Base-by-base conservation (phyloP, 495 filamentous ascomycete genomes). In the Cetradonia linearis region DNA sequence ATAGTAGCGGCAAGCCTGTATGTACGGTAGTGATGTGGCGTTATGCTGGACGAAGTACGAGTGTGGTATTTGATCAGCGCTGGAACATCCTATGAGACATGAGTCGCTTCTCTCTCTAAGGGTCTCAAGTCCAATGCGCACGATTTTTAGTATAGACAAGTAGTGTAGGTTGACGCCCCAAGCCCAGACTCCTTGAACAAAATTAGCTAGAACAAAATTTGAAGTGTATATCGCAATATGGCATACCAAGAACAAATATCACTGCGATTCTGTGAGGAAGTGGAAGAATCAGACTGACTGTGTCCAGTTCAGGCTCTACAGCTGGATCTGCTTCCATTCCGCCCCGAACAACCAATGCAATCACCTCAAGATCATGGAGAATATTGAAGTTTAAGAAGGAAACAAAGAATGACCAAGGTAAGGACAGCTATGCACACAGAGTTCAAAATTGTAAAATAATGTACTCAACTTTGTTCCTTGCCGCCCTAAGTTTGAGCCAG, bases 121-220 rank as follows among this genome's bases (percentile, higher is more conserved):
- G 23, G 16, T 33, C 25, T 47, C 44, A 25, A 47, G 33, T 58
- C 54, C 60, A 33, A 62, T 42, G 61, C 80, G 60, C 70, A 86
- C 85, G 74, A 96, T 91, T 68, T 84, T 83, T 63, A 81, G 72
- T 58, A 82, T 71, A 65, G 81, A 76, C 40, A 96, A 80, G 71
- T 86, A 91, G 55, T 95, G 88, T 25, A 95, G 80, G 73, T 93
- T 95, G 59, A 85, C 65, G 55, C 83, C 90, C 89, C 89, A 96
- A 65, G 86, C 89, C 91, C 91, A 95, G 65, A 94, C 83, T 62
- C 87, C 89, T 93, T 64, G 49, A 58, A 33, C 20, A 56, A 42
- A 34, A 53, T 70, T 52, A 65, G 63, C 54, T 56, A 65, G 67
- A 40, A 37, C 31, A 31, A n/a, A 44, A 20, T 10, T 36, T 46